Evolutionary conservation across 768 basidiomycete genomes (phyloP).

Genomic region (Pleurotus tuoliensis): DNA sequence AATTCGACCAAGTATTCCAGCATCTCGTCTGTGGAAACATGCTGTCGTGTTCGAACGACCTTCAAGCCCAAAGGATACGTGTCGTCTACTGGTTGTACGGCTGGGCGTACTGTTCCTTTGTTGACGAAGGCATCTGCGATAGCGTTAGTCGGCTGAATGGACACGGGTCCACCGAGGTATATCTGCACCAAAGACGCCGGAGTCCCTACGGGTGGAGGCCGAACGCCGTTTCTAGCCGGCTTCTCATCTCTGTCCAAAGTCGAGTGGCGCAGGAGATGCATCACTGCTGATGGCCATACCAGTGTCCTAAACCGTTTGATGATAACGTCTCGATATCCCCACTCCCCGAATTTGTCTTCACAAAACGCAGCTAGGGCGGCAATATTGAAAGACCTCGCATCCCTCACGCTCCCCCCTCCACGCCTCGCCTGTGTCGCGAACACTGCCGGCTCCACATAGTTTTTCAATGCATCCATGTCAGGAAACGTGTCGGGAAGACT

Average conservation of each 20-base stretch:
- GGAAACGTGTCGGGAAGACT: constrained; percentile 46
- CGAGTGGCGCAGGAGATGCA: constrained; percentile 51
- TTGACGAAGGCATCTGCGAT: constrained; percentile 24
- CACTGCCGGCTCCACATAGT: constrained; percentile 55
- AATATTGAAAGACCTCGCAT: constrained; percentile 25
- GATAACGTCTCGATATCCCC: constrained; percentile 62
- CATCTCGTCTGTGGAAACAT: constrained; percentile 52
- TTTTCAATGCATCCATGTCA: constrained; percentile 43
- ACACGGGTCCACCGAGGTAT: constrained; percentile 13
- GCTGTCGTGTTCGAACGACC: constrained; percentile 48
- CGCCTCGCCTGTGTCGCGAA: constrained; percentile 30
- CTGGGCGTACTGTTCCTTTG: constrained; percentile 11
- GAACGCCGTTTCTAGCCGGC: constrained; percentile 19
- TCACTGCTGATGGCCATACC: constrained; percentile 58
- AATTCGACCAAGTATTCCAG: constrained; percentile 64
- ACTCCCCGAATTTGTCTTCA: constrained; percentile 64
- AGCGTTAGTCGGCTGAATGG: constrained; percentile 8
- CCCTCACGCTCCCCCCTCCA: constrained; percentile 17
- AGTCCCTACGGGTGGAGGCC: constrained; percentile 14
- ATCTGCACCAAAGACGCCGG: constrained; percentile 16
- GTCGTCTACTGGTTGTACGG: constrained; percentile 27
- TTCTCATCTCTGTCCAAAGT: constrained; percentile 39
- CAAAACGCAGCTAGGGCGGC: constrained; percentile 55
- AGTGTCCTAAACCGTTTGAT: constrained; percentile 62
- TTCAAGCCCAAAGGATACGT: constrained; percentile 29